Base-by-base conservation (phyloP, 78 protist genomes). In the Dictyostelium brefeldianum region DNA sequence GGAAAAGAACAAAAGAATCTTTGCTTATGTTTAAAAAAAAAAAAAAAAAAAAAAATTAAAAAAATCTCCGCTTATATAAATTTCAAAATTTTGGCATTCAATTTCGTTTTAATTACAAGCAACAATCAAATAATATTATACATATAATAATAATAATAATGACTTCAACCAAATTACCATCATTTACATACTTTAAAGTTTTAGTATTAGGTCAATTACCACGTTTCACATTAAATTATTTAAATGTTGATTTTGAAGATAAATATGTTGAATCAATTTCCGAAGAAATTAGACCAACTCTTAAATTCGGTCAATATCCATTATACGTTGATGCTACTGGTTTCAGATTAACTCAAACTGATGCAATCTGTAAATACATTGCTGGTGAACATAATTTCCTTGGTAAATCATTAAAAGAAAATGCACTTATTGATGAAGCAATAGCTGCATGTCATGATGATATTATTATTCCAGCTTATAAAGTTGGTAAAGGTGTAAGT, bases 401-500 rank as follows among this genome's bases (percentile, higher is more conserved):
- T 69, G 79, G 57, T 18, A 71, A 71, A 71, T 27, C 57, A 27
- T 15, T 71, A 0, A 71, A 71, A 71, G 79, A 71, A 27, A 71
- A 48, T 41, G 79, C 79, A 27, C 18, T 71, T 1, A 36, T 71
- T n/a, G 79, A 71, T 71, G 79, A 71, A 71, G 43, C 79, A 6
- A 43, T 71, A 0, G 5, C 50, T 46, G 79, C 79, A 1, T 25
- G 41, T 43, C 79, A 27, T n/a, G 27, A 22, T 71, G 79, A 71
- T 46, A 29, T 71, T 5, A 29, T 71, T 20, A 14, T 71, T 0
- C 79, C 31, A 71, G 79, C 54, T 15, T 71, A 71, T 43, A 71
- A 71, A 71, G 79, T 71, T 29, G 31, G 29, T n/a, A 71, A 71
- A 71, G 79, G 79, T n/a, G 79, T 69, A 69, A 17, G 77, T 67